These are phyloP conservation scores for Gnomoniopsis smithogilvyi DNA, from an alignment of 2,329 filamentous ascomycete species.

Conservation along the genomic window DNA sequence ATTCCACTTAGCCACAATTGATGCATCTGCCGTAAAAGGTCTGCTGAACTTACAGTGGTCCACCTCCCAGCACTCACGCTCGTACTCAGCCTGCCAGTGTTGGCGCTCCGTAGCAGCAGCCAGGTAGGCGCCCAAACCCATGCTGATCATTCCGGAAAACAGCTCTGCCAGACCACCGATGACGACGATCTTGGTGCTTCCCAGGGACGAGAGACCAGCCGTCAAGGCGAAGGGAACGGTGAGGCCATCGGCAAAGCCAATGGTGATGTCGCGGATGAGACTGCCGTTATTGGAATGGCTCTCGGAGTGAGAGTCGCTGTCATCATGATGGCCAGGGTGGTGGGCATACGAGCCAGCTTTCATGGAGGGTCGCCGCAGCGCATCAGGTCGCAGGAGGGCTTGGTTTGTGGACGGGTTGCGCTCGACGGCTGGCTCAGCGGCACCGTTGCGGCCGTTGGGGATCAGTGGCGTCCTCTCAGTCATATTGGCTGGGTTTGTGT, in stretches of 20 bases:
- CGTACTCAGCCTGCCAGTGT: conserved; percentile 47
- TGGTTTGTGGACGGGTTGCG: conserved; percentile 1
- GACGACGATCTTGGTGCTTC: conserved; percentile 38
- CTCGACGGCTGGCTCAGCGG: conserved; percentile 13
- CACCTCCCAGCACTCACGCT: conserved; percentile 42
- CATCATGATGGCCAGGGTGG: conserved; percentile 5
- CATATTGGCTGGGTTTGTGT: not conserved
- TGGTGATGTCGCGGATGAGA: conserved; percentile 62
- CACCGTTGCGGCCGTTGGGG: conserved; percentile 4
- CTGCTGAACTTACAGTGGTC: conserved; percentile 25
- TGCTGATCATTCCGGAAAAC: conserved; percentile 71
- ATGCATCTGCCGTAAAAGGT: not conserved
- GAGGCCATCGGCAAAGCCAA: conserved; percentile 74
- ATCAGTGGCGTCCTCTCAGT: conserved; percentile 16
- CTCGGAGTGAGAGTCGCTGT: conserved; percentile 16
- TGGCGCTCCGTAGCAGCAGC: conserved; percentile 58
- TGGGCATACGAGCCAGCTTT: not conserved
- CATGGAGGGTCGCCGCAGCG: conserved; percentile 10
- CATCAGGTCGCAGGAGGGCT: conserved; percentile 12
- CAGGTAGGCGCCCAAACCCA: conserved; percentile 74
- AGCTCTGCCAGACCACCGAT: conserved; percentile 52
- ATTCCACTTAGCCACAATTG: not conserved
- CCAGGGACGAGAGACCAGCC: conserved; percentile 65
- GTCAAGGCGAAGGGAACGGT: conserved; percentile 79
- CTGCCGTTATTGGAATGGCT: conserved; percentile 35